Evolutionary conservation across 176 grass and related monocot species (phyloP), one percentile per base, ranked within the genome.

Genomic region (Avena insularis): DNA sequence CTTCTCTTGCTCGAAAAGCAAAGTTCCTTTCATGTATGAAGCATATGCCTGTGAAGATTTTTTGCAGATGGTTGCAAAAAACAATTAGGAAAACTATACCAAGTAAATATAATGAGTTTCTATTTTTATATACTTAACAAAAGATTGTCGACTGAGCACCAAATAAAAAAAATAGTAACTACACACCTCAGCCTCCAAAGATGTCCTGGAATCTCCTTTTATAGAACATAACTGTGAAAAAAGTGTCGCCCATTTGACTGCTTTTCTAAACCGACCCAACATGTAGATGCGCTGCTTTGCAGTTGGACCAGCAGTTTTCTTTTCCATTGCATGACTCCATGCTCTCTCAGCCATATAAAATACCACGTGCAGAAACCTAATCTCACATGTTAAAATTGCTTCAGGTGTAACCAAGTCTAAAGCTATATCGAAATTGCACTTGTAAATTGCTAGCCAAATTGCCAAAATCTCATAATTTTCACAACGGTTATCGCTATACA

Each of bases 291-390:
- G 87, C 67, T 98, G 92, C 17, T 90, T 83, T 80, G 88, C 89
- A 85, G 93, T 96, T 85, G 97, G 92, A 71, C 90, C 92, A 70
- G 93, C 97, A 72, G 97, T 91, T 88, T 91, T 96, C 89, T 98
- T 98, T 62, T 98, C 97, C 97, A 98, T 98, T 43, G 97, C 97
- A 92, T 98, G 92, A 57, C 97, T 93, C 97, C 97, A 98, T 79
- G 97, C 92, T 84, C 97, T 86, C 75, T 98, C 97, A 3, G 97
- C 94, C 97, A 94, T 98, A 78, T 98, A 96, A 84, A 98, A 90
- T 46, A 98, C 83, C 20, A 98, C 84, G 68, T 98, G 94, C 50
- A 98, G 92, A 91, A 88, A 95, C 92, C 97, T 96, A 77, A 79
- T 59, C 65, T 55, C 79, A 89, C 27, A 57, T 79, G 43, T 82